Percentiles rank a stretch among this genome's conserved stretches.
These are phyloP conservation scores for Irpex lacteus DNA, from an alignment of 1,284 basidiomycete species.

Conservation along the genomic window DNA sequence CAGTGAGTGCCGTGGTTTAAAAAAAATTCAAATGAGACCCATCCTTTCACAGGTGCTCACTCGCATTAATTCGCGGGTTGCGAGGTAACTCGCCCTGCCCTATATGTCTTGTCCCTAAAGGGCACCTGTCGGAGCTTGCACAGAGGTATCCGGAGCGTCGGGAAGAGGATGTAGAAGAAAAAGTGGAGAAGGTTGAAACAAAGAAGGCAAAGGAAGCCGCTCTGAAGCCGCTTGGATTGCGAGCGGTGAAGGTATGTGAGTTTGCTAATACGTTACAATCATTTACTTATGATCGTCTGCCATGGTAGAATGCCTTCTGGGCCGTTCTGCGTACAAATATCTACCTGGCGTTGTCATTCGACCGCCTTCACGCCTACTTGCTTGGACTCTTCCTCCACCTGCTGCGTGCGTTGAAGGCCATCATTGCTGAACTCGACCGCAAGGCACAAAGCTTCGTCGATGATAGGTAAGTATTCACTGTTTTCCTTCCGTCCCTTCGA, in stretches of 20 bases:
- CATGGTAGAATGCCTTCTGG: slow-evolving; percentile 16
- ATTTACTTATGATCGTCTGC: background rate
- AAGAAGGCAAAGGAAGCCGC: background rate
- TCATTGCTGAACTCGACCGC: background rate
- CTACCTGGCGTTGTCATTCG: slow-evolving; percentile 32
- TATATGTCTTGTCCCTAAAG: slow-evolving; percentile 5
- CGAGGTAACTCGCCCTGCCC: slow-evolving; percentile 8
- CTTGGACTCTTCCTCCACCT: slow-evolving; percentile 32
- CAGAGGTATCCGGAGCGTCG: background rate
- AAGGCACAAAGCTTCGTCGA: background rate
- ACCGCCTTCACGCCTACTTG: slow-evolving; percentile 35
- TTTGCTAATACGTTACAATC: background rate
- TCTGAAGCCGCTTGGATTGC: slow-evolving; percentile 5
- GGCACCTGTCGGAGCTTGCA: background rate
- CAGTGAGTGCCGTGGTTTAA: slow-evolving; percentile 33
- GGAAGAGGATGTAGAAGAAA: background rate
- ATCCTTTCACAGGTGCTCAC: slow-evolving; percentile 4
- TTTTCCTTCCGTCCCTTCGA: too few species aligned
- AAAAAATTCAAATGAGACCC: background rate
- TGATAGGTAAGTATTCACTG: background rate
- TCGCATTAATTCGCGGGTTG: slow-evolving; percentile 11
- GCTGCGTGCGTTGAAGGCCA: background rate
- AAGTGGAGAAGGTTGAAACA: background rate
- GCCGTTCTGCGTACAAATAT: slow-evolving; percentile 22
- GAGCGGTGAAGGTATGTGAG: slow-evolving; percentile 4